Evolutionary conservation across 2,329 filamentous ascomycete species (phyloP).

Genomic region (Neurospora crassa): DNA sequence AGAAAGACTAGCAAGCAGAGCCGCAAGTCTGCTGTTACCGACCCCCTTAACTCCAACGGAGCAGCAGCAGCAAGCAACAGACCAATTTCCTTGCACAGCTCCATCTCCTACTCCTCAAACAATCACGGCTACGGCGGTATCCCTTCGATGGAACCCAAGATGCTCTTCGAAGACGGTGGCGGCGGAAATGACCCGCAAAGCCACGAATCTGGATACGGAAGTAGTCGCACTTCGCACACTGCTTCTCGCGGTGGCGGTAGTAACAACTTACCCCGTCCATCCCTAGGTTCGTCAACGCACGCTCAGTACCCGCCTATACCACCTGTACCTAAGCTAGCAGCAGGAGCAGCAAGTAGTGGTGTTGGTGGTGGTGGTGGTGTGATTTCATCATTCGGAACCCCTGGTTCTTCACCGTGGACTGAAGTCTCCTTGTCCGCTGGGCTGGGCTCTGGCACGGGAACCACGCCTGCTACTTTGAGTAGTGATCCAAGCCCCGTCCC

Average conservation of each 20-base stretch:
- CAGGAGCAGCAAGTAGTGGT: neutral
- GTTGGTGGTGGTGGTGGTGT: neutral
- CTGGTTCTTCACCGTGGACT: neutral
- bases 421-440: neutral
- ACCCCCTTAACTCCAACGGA: neutral
- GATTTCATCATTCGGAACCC: neutral
- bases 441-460: slow-evolving; percentile 2
- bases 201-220: slow-evolving; percentile 8
- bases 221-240: slow-evolving; percentile 1
- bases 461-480: slow-evolving; percentile 13
- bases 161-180: slow-evolving; percentile 16
- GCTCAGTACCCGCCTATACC: neutral
- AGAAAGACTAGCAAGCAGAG: slow-evolving; percentile 10
- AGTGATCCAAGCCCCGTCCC: slow-evolving; percentile 4
- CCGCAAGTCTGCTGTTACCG: neutral
- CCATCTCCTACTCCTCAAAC: slow-evolving; percentile 1
- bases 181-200: neutral
- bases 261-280: neutral
- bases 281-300: neutral
- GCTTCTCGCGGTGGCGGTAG: neutral
- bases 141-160: slow-evolving; percentile 14
- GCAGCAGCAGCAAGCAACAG: neutral
- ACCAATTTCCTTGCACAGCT: slow-evolving; percentile 2
- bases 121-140: slow-evolving; percentile 8
- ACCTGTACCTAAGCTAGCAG: neutral